phyloP scores from a whole-genome alignment of 2,329 filamentous ascomycete species.

The Colletotrichum tropicale region DNA sequence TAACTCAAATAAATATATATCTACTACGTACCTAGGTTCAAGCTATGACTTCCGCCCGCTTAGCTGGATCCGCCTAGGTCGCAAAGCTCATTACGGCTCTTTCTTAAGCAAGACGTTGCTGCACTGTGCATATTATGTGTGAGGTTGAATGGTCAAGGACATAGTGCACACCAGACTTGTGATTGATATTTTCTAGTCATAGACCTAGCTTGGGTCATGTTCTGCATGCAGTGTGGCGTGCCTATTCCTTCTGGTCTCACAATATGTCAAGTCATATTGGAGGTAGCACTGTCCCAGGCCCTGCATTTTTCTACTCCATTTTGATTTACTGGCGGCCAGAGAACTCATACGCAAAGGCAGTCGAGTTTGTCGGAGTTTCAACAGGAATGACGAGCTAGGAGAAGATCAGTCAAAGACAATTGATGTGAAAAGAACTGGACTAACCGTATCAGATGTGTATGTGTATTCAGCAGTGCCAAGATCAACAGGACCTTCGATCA shows the following conservation, averaged over 20 bases:
- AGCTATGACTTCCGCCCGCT: too few relatives aligned
- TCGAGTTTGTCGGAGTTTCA: neutral
- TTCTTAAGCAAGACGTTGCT: neutral
- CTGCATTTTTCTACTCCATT: neutral
- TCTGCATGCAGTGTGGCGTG: neutral
- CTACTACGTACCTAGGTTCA: rapidly evolving
- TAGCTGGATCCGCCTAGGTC: too few relatives aligned
- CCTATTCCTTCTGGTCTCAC: neutral
- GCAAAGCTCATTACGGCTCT: neutral
- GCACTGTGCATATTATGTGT: neutral
- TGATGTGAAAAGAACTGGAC: neutral
- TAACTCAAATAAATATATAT: too few relatives aligned
- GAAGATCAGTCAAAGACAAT: neutral
- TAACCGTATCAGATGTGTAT: neutral
- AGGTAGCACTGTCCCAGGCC: neutral
- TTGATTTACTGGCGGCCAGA: neutral
- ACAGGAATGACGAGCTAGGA: neutral
- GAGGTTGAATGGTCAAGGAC: neutral
- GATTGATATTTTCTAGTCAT: neutral
- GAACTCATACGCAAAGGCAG: neutral
- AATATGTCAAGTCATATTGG: neutral
- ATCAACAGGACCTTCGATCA: neutral
- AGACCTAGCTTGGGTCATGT: neutral
- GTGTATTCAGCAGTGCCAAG: neutral
- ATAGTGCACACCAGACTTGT: neutral